phyloP scores from a whole-genome alignment of 2,329 filamentous ascomycete species.

The Cladosporium colombiae region DNA sequence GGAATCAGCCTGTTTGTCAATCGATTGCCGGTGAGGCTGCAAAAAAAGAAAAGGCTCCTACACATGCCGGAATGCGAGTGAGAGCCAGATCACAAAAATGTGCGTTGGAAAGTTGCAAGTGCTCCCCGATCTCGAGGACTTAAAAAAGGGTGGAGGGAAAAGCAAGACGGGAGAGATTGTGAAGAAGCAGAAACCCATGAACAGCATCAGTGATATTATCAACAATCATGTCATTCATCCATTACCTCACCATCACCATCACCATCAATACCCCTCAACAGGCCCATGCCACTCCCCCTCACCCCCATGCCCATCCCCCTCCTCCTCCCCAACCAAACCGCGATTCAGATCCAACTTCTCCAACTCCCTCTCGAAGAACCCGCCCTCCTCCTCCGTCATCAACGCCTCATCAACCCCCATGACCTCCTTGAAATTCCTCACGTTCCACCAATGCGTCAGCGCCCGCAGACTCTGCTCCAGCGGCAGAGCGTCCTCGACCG shows the following conservation, averaged over 20 bases:
- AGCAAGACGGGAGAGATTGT: no score
- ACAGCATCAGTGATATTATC: no score
- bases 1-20: no score
- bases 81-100: no score
- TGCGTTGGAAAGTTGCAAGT: no score
- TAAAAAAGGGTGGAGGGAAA: no score
- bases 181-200: no score
- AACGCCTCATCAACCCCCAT: conserved; percentile 56
- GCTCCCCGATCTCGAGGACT: no score
- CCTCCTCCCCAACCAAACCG: conserved; percentile 18
- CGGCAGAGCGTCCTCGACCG: conserved; percentile 89
- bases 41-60: no score
- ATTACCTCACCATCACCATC: neutral
- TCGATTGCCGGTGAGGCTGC: no score
- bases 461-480: conserved; percentile 87
- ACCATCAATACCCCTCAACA: conserved; percentile 33
- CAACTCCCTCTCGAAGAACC: conserved; percentile 52
- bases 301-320: neutral
- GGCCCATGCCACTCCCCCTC: conserved; percentile 27
- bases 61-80: no score
- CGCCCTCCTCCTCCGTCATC: conserved; percentile 46
- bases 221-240: neutral
- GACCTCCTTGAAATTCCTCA: conserved; percentile 76
- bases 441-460: conserved; percentile 92
- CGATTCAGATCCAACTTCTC: conserved; percentile 48